Evolutionary conservation across 169 alveolate species (phyloP).

Genomic region (Cryptosporidium ryanae): DNA sequence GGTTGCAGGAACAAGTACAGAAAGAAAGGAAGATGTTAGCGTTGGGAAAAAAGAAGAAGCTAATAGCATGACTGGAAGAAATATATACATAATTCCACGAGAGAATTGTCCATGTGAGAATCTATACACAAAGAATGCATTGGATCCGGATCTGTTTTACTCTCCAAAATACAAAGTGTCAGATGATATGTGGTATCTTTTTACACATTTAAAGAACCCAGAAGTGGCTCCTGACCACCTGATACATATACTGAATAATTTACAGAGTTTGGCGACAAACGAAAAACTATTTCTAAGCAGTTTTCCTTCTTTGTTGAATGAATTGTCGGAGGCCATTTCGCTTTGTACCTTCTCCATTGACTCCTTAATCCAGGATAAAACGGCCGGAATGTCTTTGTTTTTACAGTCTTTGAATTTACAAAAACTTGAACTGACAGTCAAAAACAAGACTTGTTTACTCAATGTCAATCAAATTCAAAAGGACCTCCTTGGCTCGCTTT

Average conservation of each 20-base stretch:
- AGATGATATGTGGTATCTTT: conserved; percentile 52
- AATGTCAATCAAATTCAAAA: conserved; percentile 20
- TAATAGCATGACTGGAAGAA: not conserved
- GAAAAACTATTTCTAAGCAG: conserved; percentile 35
- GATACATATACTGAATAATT: conserved; percentile 39
- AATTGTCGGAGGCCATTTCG: conserved; percentile 33
- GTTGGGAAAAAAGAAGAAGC: not conserved
- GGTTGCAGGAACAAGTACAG: not conserved
- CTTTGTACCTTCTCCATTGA: conserved; percentile 54
- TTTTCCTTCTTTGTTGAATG: conserved; percentile 34
- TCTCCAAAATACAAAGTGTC: conserved; percentile 16
- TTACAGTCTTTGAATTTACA: conserved; percentile 4
- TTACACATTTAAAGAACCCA: conserved; percentile 36
- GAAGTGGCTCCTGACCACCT: conserved; percentile 4
- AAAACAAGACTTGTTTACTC: conserved; percentile 23
- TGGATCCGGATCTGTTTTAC: not conserved
- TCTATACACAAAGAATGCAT: not conserved
- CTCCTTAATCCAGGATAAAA: conserved; percentile 1
- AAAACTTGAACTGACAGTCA: not conserved
- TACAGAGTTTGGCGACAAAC: conserved; percentile 22
- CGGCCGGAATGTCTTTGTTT: not conserved
- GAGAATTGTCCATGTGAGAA: not conserved
- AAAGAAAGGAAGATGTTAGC: not conserved
- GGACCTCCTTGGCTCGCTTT: conserved; percentile 18
- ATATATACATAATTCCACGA: conserved; percentile 15